These are phyloP conservation scores for Tranzscheliella williamsii DNA, from an alignment of 1,284 basidiomycete genomes.

Conservation along the genomic window DNA sequence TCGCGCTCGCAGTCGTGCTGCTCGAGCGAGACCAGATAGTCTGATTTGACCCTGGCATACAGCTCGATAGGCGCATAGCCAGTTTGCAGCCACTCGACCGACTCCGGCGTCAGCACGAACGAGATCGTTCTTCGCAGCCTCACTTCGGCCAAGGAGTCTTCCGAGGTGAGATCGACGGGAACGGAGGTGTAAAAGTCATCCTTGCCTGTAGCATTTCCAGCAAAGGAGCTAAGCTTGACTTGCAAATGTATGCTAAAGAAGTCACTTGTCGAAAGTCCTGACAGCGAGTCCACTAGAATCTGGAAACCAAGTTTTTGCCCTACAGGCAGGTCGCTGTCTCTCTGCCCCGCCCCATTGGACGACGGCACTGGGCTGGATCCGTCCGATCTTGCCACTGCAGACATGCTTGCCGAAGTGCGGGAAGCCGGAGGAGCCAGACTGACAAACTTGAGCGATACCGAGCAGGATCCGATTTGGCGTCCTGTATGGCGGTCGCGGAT, in stretches of 20 bases:
- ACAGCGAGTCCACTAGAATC: conserved; percentile 42
- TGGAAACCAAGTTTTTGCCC: conserved; percentile 51
- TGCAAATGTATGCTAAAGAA: conserved; percentile 44
- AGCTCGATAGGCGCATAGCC: conserved; percentile 44
- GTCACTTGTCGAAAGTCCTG: conserved; percentile 33
- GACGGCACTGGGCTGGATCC: too few relatives aligned
- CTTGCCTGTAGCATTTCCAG: conserved; percentile 30
- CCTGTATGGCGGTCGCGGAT: conserved; percentile 35
- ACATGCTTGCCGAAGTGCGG: background rate
- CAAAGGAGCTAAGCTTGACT: conserved; percentile 46
- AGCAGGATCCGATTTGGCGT: conserved; percentile 30
- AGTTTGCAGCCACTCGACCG: conserved; percentile 28
- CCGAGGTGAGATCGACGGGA: conserved; percentile 31
- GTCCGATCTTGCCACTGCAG: background rate
- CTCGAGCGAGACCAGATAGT: conserved; percentile 37
- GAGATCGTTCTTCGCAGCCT: conserved; percentile 44
- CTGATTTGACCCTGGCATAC: conserved; percentile 28
- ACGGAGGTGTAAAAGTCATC: conserved; percentile 49
- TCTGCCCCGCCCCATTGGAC: too few relatives aligned
- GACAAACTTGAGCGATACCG: conserved; percentile 48
- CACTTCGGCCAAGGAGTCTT: conserved; percentile 26
- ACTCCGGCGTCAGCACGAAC: conserved; percentile 42
- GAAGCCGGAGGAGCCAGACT: conserved; percentile 21
- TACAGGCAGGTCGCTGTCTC: conserved; percentile 16
- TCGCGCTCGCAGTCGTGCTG: conserved; percentile 33